Base-by-base conservation (phyloP, 31 red algal species). In the Odonthalia washingtoniensis region DNA sequence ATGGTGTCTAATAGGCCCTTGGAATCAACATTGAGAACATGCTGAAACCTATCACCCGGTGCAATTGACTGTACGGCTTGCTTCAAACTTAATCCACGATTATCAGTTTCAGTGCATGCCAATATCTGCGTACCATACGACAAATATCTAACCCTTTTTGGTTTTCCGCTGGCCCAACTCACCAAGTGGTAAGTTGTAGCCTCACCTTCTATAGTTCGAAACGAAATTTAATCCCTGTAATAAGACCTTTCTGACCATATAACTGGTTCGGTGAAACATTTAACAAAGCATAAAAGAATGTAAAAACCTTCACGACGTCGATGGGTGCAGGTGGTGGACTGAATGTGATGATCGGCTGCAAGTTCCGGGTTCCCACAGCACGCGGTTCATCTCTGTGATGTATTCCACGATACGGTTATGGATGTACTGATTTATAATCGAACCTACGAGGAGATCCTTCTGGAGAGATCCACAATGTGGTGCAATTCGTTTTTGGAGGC, bases 1-100 rank as follows among this genome's bases (percentile, higher is more conserved):
- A 61, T 61, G 52, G 52, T 61, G 52, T 61, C 52, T 24, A 61
- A 61, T 61, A 61, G 52, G 14, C 52, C 52, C 24, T 61, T 61
- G 24, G 52, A 61, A 61, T 61, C 52, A 61, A 61, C 52, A 24
- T 61, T 61, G 14, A 61, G 24, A 24, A 61, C 52, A 61, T 61
- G 14, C 16, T 14, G 52, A 61, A 61, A 61, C 52, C 24, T 61
- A 24, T 61, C 52, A 17, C 16, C 52, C 14, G 24, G 52, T 24
- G 52, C 14, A 24, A 61, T 61, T 17, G 52, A 61, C 52, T 61
- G 14, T 14, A 61, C 16, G 16, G 52, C 24, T 17, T 14, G 24
- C 24, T 61, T 61, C 52, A 61, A 24, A 24, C 24, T 17, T 14
- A 61, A 61, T 17, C 52, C 52, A 17, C 52, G 14, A 24, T 61